Evolutionary conservation across 441 rosid species (phyloP).

Genomic region (Pelargonium myrrhifolium): DNA sequence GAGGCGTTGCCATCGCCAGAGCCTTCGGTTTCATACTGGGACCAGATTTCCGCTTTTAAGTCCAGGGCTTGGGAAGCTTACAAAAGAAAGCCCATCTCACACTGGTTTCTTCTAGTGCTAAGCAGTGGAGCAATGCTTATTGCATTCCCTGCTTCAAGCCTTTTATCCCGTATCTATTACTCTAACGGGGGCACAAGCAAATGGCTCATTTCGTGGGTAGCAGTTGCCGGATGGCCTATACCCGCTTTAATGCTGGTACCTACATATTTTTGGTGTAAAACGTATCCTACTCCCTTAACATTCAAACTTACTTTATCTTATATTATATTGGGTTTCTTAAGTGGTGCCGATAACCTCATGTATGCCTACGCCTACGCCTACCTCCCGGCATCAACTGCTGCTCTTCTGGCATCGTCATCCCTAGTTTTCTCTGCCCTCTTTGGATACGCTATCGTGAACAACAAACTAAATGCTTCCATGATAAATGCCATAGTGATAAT

Average conservation of each 20-base stretch:
- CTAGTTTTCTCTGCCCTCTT: constrained; percentile 60
- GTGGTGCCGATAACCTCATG: constrained; percentile 75
- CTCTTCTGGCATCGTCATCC: constrained; percentile 77
- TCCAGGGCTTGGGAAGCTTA: constrained; percentile 34
- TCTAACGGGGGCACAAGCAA: constrained; percentile 74
- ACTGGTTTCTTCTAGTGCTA: constrained; percentile 57
- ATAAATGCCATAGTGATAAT: constrained; percentile 62
- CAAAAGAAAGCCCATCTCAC: constrained; percentile 58
- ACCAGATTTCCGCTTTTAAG: constrained; percentile 27
- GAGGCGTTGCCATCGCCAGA: constrained; percentile 16
- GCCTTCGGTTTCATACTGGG: constrained; percentile 25
- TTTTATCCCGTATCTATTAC: constrained; percentile 63
- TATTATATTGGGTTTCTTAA: constrained; percentile 47
- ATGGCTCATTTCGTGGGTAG: constrained; percentile 90
- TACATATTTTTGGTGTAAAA: constrained; percentile 37
- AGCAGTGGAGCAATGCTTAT: constrained; percentile 57
- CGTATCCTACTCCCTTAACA: constrained; percentile 45
- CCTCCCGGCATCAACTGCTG: constrained; percentile 78
- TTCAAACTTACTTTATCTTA: constrained; percentile 49
- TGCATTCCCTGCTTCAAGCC: constrained; percentile 76
- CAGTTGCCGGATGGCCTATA: constrained; percentile 83
- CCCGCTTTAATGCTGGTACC: constrained; percentile 49
- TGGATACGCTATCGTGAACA: constrained; percentile 60
- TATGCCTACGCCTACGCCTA: constrained; percentile 81
- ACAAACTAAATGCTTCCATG: constrained; percentile 53